Conservation (phyloP, 2,329 filamentous ascomycete species). For the Nothopassalora personata region DNA sequence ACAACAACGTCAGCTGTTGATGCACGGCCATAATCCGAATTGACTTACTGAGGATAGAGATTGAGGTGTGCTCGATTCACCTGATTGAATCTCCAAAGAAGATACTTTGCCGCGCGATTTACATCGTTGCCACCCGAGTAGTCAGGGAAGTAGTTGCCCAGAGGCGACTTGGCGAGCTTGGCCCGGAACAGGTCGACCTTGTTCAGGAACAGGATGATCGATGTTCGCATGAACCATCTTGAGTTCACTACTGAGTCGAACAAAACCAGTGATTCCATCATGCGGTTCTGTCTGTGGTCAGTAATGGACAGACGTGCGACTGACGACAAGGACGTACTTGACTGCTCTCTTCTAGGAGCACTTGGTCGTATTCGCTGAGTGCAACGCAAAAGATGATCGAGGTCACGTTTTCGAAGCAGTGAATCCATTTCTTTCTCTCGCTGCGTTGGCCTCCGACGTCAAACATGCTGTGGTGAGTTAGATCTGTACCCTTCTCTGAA, state of each 20-base stretch:
- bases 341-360: conserved; percentile 91
- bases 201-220: conserved; percentile 97
- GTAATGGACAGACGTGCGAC: conserved; percentile 14
- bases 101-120: conserved; percentile 94
- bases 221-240: conserved; percentile 97
- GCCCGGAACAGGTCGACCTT: conserved; percentile 98
- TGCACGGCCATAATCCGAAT: not conserved
- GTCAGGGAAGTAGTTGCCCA: conserved; percentile 95
- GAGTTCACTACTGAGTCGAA: conserved; percentile 99
- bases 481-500: not conserved
- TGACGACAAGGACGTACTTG: conserved; percentile 57
- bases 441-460: conserved; percentile 96
- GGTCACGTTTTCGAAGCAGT: conserved; percentile 99
- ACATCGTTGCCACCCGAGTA: conserved; percentile 97
- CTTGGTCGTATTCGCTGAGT: conserved; percentile 96
- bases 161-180: conserved; percentile 81
- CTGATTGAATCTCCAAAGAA: conserved; percentile 97
- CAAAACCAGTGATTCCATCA: conserved; percentile 96
- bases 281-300: conserved; percentile 68
- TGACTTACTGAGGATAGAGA: conserved; percentile 88
- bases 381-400: conserved; percentile 99
- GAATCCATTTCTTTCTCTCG: conserved; percentile 99
- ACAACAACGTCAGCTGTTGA: conserved; percentile 14
- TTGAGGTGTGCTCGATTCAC: conserved; percentile 95
- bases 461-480: conserved; percentile 70